Percentiles rank a stretch among this genome's conserved stretches.
Conservation (phyloP, 2,329 filamentous ascomycete genomes). For the Ophiostoma triangulosporum region DNA sequence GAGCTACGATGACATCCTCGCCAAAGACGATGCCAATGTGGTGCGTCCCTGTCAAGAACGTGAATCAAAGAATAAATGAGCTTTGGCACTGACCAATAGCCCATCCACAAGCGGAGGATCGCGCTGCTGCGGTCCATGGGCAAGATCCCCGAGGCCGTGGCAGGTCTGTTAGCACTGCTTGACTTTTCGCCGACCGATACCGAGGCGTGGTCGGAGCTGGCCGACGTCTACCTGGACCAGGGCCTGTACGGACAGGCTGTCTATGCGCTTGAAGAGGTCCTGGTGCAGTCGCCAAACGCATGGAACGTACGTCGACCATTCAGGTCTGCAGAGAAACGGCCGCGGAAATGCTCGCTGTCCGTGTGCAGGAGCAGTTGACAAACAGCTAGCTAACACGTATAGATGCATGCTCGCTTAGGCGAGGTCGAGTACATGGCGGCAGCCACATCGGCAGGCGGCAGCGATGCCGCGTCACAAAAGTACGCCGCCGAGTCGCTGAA, state of each 20-base stretch:
- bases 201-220: slow-evolving; percentile 85
- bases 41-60: neutral
- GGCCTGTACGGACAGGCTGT: slow-evolving; percentile 72
- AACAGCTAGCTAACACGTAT: slow-evolving; percentile 5
- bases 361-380: neutral
- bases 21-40: slow-evolving; percentile 64
- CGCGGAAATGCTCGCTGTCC: neutral
- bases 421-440: slow-evolving; percentile 67
- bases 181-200: slow-evolving; percentile 79
- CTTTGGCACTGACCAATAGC: slow-evolving; percentile 32
- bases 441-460: slow-evolving; percentile 24
- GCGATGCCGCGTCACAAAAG: slow-evolving; percentile 30
- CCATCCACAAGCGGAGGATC: slow-evolving; percentile 71
- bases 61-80: neutral
- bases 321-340: neutral
- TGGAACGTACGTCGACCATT: slow-evolving; percentile 66
- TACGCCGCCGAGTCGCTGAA: slow-evolving; percentile 61
- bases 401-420: slow-evolving; percentile 78
- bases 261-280: slow-evolving; percentile 78
- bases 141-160: slow-evolving; percentile 57
- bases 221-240: slow-evolving; percentile 71
- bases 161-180: slow-evolving; percentile 59
- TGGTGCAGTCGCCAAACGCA: slow-evolving; percentile 76
- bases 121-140: slow-evolving; percentile 66
- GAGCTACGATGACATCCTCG: slow-evolving; percentile 64